Conservation (phyloP, 306 rosid species). For the Cajanus cajan region DNA sequence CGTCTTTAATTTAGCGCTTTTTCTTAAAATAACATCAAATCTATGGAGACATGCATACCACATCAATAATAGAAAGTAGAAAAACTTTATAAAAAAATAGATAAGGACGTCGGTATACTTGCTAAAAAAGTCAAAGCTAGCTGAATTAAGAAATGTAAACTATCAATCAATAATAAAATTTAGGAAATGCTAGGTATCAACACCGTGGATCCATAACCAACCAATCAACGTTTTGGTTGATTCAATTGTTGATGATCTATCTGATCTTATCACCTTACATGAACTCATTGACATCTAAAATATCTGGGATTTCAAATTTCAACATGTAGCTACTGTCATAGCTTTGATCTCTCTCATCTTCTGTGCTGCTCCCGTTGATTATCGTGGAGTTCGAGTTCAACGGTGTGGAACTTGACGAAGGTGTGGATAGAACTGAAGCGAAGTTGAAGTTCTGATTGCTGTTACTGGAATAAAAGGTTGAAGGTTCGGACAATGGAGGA, state of each 20-base stretch:
- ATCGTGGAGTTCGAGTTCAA: conserved; percentile 70
- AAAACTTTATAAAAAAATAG: conserved; percentile 16
- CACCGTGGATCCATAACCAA: conserved; percentile 20
- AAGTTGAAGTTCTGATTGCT: conserved; percentile 46
- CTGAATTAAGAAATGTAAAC: conserved; percentile 27
- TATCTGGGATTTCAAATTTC: conserved; percentile 62
- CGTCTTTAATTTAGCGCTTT: background rate
- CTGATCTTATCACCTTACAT: conserved; percentile 35
- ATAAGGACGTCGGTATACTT: conserved; percentile 22
- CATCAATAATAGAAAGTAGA: conserved; percentile 37
- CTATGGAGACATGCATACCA: background rate
- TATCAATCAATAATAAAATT: conserved; percentile 25
- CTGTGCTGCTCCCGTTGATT: conserved; percentile 48
- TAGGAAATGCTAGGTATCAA: conserved; percentile 35
- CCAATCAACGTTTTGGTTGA: conserved; percentile 26
- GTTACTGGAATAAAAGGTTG: conserved; percentile 45
- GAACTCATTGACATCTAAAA: conserved; percentile 56
- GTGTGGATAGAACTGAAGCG: conserved; percentile 68
- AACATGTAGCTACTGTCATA: conserved; percentile 66
- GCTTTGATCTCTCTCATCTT: conserved; percentile 80
- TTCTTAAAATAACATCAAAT: conserved; percentile 4
- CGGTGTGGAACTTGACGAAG: conserved; percentile 72
- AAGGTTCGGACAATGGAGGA: conserved; percentile 39
- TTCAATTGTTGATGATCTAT: background rate
- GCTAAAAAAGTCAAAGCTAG: conserved; percentile 25